These are phyloP conservation scores for Lachnellula hyalina DNA, from an alignment of 2,329 filamentous ascomycete genomes.

Conservation along the genomic window DNA sequence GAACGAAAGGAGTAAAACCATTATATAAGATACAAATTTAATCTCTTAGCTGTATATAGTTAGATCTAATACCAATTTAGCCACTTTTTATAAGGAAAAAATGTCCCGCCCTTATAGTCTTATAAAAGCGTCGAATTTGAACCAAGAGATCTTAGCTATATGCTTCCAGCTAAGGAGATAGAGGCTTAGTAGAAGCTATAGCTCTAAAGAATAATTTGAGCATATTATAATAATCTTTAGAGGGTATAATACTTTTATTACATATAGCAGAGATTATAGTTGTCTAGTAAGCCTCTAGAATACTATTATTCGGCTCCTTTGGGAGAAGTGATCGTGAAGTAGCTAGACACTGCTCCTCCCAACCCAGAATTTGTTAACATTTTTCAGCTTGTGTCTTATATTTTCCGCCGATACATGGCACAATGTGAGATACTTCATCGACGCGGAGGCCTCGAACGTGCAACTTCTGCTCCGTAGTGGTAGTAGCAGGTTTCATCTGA, in stretches of 20 bases:
- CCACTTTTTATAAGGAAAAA: constrained; percentile 4
- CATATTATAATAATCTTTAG: neutral
- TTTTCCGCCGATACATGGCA: neutral
- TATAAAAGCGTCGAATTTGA: constrained; percentile 1
- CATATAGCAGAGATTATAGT: constrained; percentile 2
- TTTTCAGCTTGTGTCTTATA: neutral
- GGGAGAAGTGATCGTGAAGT: neutral
- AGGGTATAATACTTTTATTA: neutral
- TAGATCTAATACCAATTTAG: constrained; percentile 1
- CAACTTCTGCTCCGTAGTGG: neutral
- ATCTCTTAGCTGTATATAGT: neutral
- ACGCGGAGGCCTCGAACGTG: constrained; percentile 1
- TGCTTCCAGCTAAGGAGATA: neutral
- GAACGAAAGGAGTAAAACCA: constrained; percentile 3
- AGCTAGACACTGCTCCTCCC: neutral
- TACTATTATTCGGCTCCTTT: neutral
- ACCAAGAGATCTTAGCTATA: neutral
- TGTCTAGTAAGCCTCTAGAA: constrained; percentile 2
- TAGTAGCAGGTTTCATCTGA: neutral
- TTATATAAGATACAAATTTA: constrained; percentile 2
- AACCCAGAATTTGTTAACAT: neutral
- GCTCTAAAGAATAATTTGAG: neutral
- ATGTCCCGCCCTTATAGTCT: neutral
- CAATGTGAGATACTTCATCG: neutral
- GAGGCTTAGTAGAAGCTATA: neutral